Percentiles rank a stretch among this genome's conserved stretches.
Conservation (phyloP, 176 grass and related monocot genomes). For the Oryza brachyantha region DNA sequence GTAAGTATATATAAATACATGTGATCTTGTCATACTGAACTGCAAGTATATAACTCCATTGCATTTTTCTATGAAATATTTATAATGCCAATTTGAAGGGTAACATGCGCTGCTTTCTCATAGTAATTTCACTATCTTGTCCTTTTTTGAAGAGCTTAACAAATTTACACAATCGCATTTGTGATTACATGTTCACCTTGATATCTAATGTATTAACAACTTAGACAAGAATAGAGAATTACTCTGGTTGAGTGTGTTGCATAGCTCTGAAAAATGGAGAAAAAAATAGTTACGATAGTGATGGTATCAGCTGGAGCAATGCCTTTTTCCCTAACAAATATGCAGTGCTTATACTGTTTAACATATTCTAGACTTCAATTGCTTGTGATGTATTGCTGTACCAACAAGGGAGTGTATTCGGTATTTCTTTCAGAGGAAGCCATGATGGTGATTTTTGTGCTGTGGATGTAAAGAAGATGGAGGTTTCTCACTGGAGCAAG, state of each 20-base stretch:
- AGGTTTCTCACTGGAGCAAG: slow-evolving; percentile 88
- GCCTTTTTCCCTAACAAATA: slow-evolving; percentile 13
- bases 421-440: slow-evolving; percentile 61
- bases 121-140: background rate
- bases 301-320: background rate
- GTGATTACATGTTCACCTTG: background rate
- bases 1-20: slow-evolving; percentile 55
- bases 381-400: background rate
- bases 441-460: slow-evolving; percentile 83
- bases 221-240: background rate
- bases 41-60: slow-evolving; percentile 15
- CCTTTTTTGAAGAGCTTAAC: background rate
- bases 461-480: slow-evolving; percentile 87
- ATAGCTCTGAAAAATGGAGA: background rate
- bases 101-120: background rate
- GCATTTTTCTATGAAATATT: slow-evolving; percentile 5
- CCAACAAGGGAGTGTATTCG: background rate
- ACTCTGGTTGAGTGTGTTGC: slow-evolving; percentile 12
- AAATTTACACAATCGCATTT: background rate
- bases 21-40: background rate
- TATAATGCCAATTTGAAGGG: background rate
- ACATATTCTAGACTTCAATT: slow-evolving; percentile 12
- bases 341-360: background rate
- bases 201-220: slow-evolving; percentile 5
- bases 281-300: background rate